phyloP scores from a whole-genome alignment of 192 early-diverging fungal species.

The Coemansia sp. region DNA sequence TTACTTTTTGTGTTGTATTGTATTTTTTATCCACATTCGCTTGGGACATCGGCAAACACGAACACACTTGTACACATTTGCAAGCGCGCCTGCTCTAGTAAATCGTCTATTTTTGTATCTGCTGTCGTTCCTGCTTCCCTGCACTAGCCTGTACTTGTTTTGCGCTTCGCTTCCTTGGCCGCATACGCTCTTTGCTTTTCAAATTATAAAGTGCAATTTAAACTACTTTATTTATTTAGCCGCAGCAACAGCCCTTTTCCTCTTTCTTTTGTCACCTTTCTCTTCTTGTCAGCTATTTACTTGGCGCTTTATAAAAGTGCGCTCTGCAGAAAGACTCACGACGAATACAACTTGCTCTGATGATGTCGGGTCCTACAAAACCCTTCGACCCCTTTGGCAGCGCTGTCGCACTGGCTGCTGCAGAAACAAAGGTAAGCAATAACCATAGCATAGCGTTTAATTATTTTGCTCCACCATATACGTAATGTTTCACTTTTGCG shows the following conservation, averaged over 20 bases:
- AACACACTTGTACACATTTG: not conserved
- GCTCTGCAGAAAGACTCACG: not conserved
- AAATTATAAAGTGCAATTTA: not conserved
- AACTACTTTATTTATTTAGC: not conserved
- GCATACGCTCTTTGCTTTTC: not conserved
- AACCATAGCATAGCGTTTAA: not conserved
- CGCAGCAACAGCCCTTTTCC: not conserved
- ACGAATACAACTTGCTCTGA: constrained; percentile 6
- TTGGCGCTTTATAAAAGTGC: not conserved
- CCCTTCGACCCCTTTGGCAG: constrained; percentile 49
- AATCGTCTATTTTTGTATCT: constrained; percentile 7
- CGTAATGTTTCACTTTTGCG: not conserved
- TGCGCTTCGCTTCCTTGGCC: not conserved
- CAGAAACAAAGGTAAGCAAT: constrained; percentile 36
- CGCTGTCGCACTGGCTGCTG: constrained; percentile 10
- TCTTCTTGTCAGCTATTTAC: not conserved
- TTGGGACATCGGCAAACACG: not conserved
- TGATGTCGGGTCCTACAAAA: constrained; percentile 48
- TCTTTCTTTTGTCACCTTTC: not conserved
- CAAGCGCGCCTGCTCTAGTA: not conserved
- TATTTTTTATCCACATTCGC: constrained; percentile 1
- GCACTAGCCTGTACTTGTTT: not conserved
- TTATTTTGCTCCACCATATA: not conserved
- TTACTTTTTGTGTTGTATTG: constrained; percentile 3
- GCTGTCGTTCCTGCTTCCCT: not conserved